Percentiles rank a stretch among this genome's conserved stretches.
Evolutionary conservation across 2,329 filamentous ascomycete genomes (phyloP).

Genomic region (Pyricularia grisea): DNA sequence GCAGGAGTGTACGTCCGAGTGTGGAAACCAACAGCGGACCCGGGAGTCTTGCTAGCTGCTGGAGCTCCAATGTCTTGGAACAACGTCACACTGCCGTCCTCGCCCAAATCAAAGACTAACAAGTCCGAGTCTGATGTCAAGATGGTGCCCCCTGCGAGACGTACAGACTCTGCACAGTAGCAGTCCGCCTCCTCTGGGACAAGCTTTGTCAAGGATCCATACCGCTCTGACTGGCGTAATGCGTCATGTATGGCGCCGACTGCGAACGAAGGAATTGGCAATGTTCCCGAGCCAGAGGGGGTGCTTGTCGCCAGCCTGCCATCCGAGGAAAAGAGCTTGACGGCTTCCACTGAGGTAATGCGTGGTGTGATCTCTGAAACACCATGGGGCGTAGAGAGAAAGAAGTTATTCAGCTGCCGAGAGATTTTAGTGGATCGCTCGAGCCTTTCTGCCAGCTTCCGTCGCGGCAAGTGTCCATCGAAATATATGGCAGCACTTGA

Average conservation of each 20-base stretch:
- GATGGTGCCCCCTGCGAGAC: conserved; percentile 42
- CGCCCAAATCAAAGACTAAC: conserved; percentile 61
- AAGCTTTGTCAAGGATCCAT: conserved; percentile 37
- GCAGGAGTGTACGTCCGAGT: conserved; percentile 13
- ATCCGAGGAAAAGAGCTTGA: conserved; percentile 5
- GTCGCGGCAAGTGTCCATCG: conserved; percentile 66
- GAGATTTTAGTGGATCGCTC: conserved; percentile 50
- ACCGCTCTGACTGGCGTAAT: conserved; percentile 36
- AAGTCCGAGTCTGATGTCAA: conserved; percentile 86
- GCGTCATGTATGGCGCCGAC: conserved; percentile 70
- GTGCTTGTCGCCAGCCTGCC: neutral
- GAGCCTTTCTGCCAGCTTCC: conserved; percentile 55
- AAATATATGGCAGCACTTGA: conserved; percentile 66
- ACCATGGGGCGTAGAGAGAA: conserved; percentile 20
- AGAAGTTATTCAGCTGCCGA: conserved; percentile 41
- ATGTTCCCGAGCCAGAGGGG: neutral
- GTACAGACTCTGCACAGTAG: conserved; percentile 62
- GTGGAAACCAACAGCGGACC: conserved; percentile 6
- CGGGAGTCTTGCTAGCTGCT: neutral
- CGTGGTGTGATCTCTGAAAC: conserved; percentile 17
- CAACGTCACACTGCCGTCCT: conserved; percentile 53
- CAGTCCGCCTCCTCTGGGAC: conserved; percentile 80
- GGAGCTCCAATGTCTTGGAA: conserved; percentile 50
- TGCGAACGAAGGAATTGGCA: conserved; percentile 53
- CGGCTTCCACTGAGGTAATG: conserved; percentile 10